A percentile compares a stretch with the other conserved stretches of the same genome.
Conservation (phyloP, 352 stramenopile species). For the Blastocystis sp. region DNA sequence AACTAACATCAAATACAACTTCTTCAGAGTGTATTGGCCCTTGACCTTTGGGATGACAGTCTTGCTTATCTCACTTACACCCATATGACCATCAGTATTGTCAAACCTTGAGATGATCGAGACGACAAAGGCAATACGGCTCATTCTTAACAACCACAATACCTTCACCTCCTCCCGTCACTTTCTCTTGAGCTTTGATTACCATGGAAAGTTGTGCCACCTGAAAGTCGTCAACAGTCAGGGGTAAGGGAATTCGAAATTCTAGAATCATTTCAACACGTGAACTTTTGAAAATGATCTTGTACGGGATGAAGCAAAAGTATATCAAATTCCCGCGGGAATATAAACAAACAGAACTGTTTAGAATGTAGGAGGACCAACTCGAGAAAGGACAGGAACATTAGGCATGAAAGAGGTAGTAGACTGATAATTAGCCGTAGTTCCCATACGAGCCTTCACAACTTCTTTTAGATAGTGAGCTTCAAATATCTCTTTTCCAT, state of each 20-base stretch:
- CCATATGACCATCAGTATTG: constrained; percentile 67
- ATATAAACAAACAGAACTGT: not conserved
- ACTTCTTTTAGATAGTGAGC: constrained; percentile 56
- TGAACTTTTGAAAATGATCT: not conserved
- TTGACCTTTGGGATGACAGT: constrained; percentile 61
- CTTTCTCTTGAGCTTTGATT: constrained; percentile 62
- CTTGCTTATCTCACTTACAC: constrained; percentile 58
- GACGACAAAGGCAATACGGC: not conserved
- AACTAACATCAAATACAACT: not conserved
- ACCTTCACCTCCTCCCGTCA: constrained; percentile 64
- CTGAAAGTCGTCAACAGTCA: constrained; percentile 61
- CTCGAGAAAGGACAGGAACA: not conserved
- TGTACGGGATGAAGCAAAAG: not conserved
- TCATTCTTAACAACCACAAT: constrained; percentile 67
- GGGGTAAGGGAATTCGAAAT: constrained; percentile 66
- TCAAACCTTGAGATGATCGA: constrained; percentile 43
- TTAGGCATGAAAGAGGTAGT: not conserved
- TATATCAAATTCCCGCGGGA: constrained; percentile 22
- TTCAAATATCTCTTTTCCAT: constrained; percentile 48
- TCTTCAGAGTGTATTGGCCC: constrained; percentile 67
- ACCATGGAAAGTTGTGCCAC: constrained; percentile 64
- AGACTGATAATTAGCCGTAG: not conserved
- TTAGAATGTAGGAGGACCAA: not conserved
- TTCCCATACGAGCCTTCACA: constrained; percentile 5
- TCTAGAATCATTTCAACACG: constrained; percentile 61